Evolutionary conservation across 805 yeast genomes (phyloP).

Genomic region (Myxozyma geophila): DNA sequence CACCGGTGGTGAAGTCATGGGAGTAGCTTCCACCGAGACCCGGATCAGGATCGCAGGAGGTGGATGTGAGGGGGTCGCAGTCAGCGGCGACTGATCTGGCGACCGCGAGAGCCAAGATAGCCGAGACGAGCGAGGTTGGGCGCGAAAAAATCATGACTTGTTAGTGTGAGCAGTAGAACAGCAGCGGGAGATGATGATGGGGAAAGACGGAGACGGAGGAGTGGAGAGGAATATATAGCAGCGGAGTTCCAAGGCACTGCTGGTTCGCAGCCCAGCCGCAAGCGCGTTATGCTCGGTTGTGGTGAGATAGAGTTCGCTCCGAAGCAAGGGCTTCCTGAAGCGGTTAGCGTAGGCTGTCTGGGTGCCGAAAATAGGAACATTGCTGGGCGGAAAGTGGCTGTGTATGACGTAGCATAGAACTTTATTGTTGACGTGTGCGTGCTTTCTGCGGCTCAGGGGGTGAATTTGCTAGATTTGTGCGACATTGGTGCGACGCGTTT

Average conservation of each 20-base stretch:
- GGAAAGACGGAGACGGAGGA: not conserved
- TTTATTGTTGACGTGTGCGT: no score
- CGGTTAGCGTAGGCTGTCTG: no score
- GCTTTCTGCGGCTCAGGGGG: no score
- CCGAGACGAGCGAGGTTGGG: not conserved
- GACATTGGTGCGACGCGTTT: no score
- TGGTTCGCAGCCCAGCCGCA: conserved; percentile 1
- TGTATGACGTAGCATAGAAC: no score
- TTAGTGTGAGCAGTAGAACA: not conserved
- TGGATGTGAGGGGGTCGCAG: conserved; percentile 54
- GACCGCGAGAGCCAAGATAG: conserved; percentile 15
- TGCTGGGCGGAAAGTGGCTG: no score
- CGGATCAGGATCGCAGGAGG: conserved; percentile 54
- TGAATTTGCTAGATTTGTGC: no score
- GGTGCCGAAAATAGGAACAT: no score
- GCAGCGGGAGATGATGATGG: not conserved
- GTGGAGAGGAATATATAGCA: not conserved
- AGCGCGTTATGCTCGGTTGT: no score
- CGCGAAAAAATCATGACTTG: not conserved
- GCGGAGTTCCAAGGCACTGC: not conserved
- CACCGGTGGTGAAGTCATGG: conserved; percentile 56
- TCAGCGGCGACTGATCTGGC: conserved; percentile 23
- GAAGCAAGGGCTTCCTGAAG: no score
- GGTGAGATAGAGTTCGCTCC: no score
- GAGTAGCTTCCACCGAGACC: conserved; percentile 67